Evolutionary conservation across 163 green algal genomes (phyloP).

Genomic region (Scenedesmus sp.): DNA sequence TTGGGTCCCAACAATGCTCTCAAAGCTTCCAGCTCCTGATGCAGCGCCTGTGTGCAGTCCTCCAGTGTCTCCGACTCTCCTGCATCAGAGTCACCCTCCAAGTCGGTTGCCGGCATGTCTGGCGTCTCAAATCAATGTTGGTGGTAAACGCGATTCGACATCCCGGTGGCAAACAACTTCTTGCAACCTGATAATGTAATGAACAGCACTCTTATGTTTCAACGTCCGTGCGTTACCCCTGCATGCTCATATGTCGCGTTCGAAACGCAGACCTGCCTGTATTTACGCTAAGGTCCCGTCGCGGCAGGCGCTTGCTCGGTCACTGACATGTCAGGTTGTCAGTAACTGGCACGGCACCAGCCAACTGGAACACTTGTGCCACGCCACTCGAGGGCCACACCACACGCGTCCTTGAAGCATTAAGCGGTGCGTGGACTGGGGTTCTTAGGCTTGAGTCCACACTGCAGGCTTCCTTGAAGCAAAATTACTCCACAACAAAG

Average conservation of each 20-base stretch:
- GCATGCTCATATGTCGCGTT: background rate
- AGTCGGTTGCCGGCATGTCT: background rate
- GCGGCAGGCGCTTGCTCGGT: no score
- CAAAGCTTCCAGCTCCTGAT: background rate
- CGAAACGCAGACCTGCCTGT: background rate
- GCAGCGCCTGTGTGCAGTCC: background rate
- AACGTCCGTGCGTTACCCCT: background rate
- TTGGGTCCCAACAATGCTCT: background rate
- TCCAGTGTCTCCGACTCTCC: background rate
- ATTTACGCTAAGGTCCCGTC: no score
- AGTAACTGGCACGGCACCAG: no score
- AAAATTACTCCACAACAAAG: no score
- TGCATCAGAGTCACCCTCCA: background rate
- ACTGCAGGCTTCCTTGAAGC: no score
- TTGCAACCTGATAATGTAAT: no score
- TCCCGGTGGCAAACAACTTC: background rate
- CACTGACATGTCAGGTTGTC: background rate
- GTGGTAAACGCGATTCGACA: background rate
- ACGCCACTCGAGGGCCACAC: no score
- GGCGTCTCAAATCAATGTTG: background rate
- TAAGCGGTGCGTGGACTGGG: no score
- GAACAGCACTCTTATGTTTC: background rate
- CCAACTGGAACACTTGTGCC: no score
- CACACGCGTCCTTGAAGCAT: no score
- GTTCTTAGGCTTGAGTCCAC: no score